Evolutionary conservation across 2,329 filamentous ascomycete species (phyloP).

Genomic region (Dothiorella sarmentorum): DNA sequence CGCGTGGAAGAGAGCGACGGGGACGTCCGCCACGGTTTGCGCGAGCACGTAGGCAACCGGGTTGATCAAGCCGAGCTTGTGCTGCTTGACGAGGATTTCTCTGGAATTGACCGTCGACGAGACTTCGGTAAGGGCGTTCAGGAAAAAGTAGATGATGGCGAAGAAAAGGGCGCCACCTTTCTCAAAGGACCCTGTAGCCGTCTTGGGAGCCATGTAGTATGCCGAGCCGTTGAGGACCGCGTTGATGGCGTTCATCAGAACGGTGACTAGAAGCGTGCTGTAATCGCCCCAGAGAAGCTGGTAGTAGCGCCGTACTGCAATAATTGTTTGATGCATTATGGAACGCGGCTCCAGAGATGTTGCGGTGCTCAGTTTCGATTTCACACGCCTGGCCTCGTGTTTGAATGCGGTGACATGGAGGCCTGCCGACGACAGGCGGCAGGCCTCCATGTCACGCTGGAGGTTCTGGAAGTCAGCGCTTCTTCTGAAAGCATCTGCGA

Average conservation of each 20-base stretch:
- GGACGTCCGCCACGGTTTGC: conserved; percentile 56
- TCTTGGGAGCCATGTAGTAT: conserved; percentile 55
- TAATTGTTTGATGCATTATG: conserved; percentile 36
- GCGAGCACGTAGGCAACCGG: conserved; percentile 58
- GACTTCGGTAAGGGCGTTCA: conserved; percentile 59
- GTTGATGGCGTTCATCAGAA: conserved; percentile 52
- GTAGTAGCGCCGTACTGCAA: conserved; percentile 38
- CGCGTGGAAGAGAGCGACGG: conserved; percentile 57
- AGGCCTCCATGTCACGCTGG: conserved; percentile 32
- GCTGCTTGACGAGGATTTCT: conserved; percentile 66
- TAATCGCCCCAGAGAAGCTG: neutral
- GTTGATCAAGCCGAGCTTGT: conserved; percentile 65
- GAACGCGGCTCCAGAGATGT: conserved; percentile 13
- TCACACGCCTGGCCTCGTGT: too few species aligned
- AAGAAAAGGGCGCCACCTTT: conserved; percentile 61
- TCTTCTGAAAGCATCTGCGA: conserved; percentile 44
- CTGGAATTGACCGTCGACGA: conserved; percentile 59
- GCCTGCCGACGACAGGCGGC: conserved; percentile 23
- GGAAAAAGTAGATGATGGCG: conserved; percentile 59
- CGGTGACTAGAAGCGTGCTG: conserved; percentile 22
- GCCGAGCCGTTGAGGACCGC: conserved; percentile 43
- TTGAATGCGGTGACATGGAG: conserved; percentile 34
- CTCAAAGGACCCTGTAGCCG: conserved; percentile 54
- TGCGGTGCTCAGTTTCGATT: conserved; percentile 38
- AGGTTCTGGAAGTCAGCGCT: conserved; percentile 29